A percentile compares a stretch with the other conserved stretches of the same genome.
phyloP scores from a whole-genome alignment of 1,284 basidiomycete species.

The Laetiporus sulphureus region DNA sequence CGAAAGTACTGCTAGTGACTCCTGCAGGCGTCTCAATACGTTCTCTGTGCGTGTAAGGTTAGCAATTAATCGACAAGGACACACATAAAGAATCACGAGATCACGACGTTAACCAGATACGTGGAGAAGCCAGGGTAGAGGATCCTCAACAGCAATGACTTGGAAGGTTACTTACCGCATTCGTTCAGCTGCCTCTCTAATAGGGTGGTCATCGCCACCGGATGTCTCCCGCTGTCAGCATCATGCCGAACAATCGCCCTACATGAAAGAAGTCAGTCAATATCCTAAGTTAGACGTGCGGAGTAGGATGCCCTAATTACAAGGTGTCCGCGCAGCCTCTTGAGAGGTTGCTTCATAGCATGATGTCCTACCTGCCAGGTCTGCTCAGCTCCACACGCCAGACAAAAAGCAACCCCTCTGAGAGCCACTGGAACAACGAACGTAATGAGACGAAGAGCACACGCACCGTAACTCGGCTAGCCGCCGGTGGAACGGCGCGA shows the following conservation, averaged over 20 bases:
- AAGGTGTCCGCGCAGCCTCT: no score
- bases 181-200: slow-evolving; percentile 88
- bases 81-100: no score
- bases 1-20: slow-evolving; percentile 81
- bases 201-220: slow-evolving; percentile 83
- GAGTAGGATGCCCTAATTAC: no score
- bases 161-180: slow-evolving; percentile 70
- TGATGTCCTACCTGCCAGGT: no score
- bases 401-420: no score
- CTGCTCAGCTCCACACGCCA: no score
- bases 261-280: no score
- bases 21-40: slow-evolving; percentile 70
- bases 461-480: slow-evolving; percentile 64
- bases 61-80: no score
- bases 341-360: no score
- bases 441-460: not conserved
- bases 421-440: not conserved
- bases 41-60: slow-evolving; percentile 44
- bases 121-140: no score
- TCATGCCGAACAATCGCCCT: slow-evolving; percentile 76
- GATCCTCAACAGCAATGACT: not conserved
- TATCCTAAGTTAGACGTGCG: no score
- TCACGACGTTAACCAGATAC: no score
- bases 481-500: slow-evolving; percentile 79
- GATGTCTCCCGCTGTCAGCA: slow-evolving; percentile 77